These are phyloP conservation scores for Populus ilicifolia DNA, from an alignment of 345 rosid species.

Conservation along the genomic window DNA sequence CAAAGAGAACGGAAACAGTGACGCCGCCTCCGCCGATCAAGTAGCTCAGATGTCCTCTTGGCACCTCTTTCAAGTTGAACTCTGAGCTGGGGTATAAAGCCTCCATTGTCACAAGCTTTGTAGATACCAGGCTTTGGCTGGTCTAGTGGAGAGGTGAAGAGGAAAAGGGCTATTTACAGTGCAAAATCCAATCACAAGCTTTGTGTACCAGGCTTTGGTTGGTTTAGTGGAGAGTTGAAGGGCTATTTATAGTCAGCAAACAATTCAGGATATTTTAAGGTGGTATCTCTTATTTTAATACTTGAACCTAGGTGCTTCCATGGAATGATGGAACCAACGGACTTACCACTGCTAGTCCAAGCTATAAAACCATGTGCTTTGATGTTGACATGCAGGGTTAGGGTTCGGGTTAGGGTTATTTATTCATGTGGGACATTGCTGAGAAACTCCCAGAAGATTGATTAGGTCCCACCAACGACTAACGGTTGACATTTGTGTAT, in stretches of 20 bases:
- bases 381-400: too few species aligned
- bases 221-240: too few species aligned
- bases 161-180: not conserved
- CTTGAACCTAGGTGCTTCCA: not conserved
- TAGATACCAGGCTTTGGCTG: not conserved
- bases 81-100: slow-evolving; percentile 7
- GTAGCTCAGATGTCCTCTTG: not conserved
- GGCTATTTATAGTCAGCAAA: too few species aligned
- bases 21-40: slow-evolving; percentile 4
- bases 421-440: too few species aligned
- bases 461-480: too few species aligned
- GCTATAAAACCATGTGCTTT: too few species aligned
- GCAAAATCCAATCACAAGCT: not conserved
- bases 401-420: too few species aligned
- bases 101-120: not conserved
- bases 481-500: too few species aligned
- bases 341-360: not conserved
- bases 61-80: not conserved
- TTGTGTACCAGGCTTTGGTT: too few species aligned
- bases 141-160: not conserved
- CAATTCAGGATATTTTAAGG: too few species aligned
- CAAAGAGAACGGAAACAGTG: not conserved
- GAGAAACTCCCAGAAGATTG: not conserved
- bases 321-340: not conserved
- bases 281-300: too few species aligned